phyloP scores from a whole-genome alignment of 129 eudicot species.

The Solidago caesia region DNA sequence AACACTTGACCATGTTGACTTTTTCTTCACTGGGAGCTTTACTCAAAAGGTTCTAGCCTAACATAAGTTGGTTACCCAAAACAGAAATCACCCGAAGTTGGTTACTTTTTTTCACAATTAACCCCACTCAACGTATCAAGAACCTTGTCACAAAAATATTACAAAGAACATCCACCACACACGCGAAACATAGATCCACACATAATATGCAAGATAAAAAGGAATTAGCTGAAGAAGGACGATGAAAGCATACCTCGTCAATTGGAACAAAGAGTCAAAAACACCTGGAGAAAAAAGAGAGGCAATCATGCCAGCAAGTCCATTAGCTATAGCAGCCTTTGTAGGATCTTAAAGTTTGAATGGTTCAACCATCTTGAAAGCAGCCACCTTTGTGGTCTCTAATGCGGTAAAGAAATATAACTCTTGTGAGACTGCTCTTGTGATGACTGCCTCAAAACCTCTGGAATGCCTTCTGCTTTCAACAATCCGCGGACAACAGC shows the following conservation, averaged over 20 bases:
- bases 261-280: conserved; percentile 64
- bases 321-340: conserved; percentile 94
- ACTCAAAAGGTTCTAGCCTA: background rate
- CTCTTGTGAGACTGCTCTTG: conserved; percentile 87
- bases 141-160: background rate
- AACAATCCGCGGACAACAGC: conserved; percentile 71
- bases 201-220: background rate
- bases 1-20: background rate
- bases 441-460: conserved; percentile 91
- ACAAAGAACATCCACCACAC: background rate
- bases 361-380: conserved; percentile 74
- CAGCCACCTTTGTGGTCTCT: conserved; percentile 90
- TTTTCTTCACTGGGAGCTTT: background rate
- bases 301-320: conserved; percentile 86
- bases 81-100: background rate
- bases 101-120: background rate
- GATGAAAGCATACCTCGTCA: conserved; percentile 72
- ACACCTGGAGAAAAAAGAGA: conserved; percentile 80
- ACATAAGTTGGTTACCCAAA: background rate
- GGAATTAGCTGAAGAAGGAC: background rate
- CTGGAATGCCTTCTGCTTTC: conserved; percentile 84
- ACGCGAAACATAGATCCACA: background rate
- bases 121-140: background rate
- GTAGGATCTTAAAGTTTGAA: conserved; percentile 79
- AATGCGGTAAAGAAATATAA: conserved; percentile 81